Evolutionary conservation across 257 asterid species (phyloP).

Genomic region (Echites panduratus): DNA sequence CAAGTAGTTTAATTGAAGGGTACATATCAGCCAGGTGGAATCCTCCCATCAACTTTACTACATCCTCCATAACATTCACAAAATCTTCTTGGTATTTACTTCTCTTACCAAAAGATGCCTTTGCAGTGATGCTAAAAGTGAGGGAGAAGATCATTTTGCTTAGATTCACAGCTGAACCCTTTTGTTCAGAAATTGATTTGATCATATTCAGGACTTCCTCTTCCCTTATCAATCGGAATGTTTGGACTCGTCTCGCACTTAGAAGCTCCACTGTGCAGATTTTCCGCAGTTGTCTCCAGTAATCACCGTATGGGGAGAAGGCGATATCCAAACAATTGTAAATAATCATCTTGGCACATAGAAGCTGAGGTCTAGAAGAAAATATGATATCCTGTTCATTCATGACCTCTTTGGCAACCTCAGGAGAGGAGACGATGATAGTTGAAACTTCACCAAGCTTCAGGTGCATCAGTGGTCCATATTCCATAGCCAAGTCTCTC

Average conservation of each 20-base stretch:
- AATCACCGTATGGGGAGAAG: neutral
- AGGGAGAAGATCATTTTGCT: too few relatives aligned
- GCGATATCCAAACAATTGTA: neutral
- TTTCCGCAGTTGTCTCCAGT: neutral
- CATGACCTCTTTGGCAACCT: too few relatives aligned
- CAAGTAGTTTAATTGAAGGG: conserved; percentile 17
- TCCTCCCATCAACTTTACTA: conserved; percentile 2
- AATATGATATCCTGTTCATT: too few relatives aligned
- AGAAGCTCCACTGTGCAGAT: conserved; percentile 14
- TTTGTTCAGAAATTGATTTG: neutral
- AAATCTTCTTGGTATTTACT: conserved; percentile 7
- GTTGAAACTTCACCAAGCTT: too few relatives aligned
- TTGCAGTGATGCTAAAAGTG: conserved; percentile 5
- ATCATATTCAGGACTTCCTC: conserved; percentile 13
- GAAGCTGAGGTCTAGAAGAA: too few relatives aligned
- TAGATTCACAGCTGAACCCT: neutral
- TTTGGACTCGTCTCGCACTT: conserved; percentile 15
- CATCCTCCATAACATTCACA: neutral
- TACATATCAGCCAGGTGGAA: conserved; percentile 22
- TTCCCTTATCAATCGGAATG: conserved; percentile 16
- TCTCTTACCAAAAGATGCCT: conserved; percentile 12
- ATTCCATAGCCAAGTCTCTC: too few relatives aligned
- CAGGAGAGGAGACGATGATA: too few relatives aligned
- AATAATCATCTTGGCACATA: too few relatives aligned
- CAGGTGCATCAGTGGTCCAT: too few relatives aligned